Base-by-base conservation (phyloP, 2,329 filamentous ascomycete species). In the Ophiognomonia clavigignenti-juglandacearum region DNA sequence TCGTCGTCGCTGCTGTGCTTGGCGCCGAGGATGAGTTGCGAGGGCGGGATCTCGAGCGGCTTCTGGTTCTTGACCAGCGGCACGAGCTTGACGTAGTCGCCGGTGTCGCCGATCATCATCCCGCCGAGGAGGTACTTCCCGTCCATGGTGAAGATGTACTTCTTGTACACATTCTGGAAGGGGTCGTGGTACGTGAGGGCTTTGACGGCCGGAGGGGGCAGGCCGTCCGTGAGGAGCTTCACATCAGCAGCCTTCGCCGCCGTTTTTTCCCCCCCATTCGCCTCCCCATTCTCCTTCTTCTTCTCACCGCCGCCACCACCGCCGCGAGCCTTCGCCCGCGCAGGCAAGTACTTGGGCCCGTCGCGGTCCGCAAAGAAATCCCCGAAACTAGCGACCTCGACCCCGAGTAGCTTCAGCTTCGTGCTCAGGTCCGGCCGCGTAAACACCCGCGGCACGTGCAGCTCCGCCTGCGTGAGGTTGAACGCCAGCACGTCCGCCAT, bases 81-180 rank as follows among this genome's bases (percentile, higher is more conserved):
- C 1, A 95, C 87, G 19, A 96, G 70, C 64, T 92, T 95, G 67
- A 95, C 79, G 60, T 95, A 96, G 68, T 96, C 90, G 53, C 80
- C 85, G 0, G 88, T 95, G 59, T 96, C 90, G 32, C 90, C 91
- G 52, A 96, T 93, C 88, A 96, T 95, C 88, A 96, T 96, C 4
- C 90, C 91, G n/a, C 90, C 90, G 0, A 96, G 78, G 1, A 96
- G 72, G 58, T 92, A 92, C 63, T 95, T 95, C 22, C 90, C 90
- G 60, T 96, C 91, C 60, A 83, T 72, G 0, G 90, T 95, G 60
- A 96, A 96, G 10, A 96, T 70, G 64, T 93, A 96, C 61, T 96
- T 96, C 65, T 96, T 96, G 71, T 96, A 96, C 1, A 96, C 81
- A 39, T 88, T 83, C 47, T 83, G 78, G 61, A 96, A 96, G 0